Conservation (phyloP, 108 stramenopile species). For the Skeletonema menzelii region DNA sequence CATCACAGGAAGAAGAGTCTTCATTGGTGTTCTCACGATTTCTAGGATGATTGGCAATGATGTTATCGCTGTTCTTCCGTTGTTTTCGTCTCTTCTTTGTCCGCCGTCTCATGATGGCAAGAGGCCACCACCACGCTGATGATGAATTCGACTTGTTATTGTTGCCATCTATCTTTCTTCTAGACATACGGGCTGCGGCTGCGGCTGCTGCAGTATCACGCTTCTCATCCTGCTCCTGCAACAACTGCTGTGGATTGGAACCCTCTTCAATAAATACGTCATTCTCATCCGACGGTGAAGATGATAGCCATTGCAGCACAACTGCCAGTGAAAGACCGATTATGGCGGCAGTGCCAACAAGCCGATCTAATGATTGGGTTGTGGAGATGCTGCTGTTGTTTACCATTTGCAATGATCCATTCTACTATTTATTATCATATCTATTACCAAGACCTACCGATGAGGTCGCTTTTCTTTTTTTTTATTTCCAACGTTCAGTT, state of each 20-base stretch:
- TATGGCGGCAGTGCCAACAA: constrained; percentile 36
- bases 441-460: too few species aligned
- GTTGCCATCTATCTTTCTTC: background rate
- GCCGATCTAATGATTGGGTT: constrained; percentile 41
- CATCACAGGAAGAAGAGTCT: background rate
- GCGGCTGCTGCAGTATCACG: background rate
- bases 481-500: too few species aligned
- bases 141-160: background rate
- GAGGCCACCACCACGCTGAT: constrained; percentile 43
- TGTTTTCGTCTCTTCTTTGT: constrained; percentile 1
- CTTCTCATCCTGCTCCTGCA: background rate
- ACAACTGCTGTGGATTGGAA: background rate
- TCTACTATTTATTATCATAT: too few species aligned
- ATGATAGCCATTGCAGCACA: background rate
- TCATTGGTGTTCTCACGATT: background rate
- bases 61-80: background rate
- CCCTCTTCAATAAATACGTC: background rate
- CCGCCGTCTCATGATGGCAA: constrained; percentile 20
- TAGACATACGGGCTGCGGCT: background rate
- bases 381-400: constrained; percentile 14
- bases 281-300: background rate
- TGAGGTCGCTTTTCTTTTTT: too few species aligned
- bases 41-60: background rate
- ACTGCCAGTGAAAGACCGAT: constrained; percentile 33
- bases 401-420: background rate